phyloP scores from a whole-genome alignment of 345 rosid species.

The Sisymbrium altissimum region DNA sequence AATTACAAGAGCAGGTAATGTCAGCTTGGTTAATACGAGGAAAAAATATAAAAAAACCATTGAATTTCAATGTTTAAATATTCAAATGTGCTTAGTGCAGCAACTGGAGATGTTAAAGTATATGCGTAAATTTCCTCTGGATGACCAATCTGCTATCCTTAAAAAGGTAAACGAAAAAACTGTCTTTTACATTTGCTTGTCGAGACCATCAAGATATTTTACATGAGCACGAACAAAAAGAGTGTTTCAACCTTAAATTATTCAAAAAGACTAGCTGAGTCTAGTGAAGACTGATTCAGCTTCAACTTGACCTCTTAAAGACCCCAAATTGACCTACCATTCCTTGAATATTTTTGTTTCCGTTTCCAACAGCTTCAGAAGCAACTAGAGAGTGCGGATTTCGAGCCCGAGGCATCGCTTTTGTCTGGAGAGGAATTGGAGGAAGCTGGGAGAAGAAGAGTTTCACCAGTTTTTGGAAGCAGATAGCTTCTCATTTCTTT shows the following conservation, averaged over 20 bases:
- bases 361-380: slow-evolving; percentile 47
- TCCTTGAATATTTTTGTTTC: neutral
- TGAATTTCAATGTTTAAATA: neutral
- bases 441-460: slow-evolving; percentile 59
- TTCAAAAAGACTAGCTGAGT: neutral
- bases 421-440: slow-evolving; percentile 58
- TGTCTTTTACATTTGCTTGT: neutral
- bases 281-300: neutral
- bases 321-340: neutral
- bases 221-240: neutral
- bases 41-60: neutral
- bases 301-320: neutral
- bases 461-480: slow-evolving; percentile 56
- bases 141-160: slow-evolving; percentile 69
- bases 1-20: slow-evolving; percentile 57
- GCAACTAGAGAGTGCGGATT: slow-evolving; percentile 56
- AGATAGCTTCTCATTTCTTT: slow-evolving; percentile 2
- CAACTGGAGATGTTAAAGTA: slow-evolving; percentile 82
- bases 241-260: neutral
- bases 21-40: neutral
- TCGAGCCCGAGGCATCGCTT: slow-evolving; percentile 52
- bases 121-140: slow-evolving; percentile 66
- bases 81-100: slow-evolving; percentile 34
- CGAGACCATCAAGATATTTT: neutral
- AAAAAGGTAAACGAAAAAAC: slow-evolving; percentile 42